phyloP scores from a whole-genome alignment of 176 grass and related monocot species.

The Bromus sterilis region DNA sequence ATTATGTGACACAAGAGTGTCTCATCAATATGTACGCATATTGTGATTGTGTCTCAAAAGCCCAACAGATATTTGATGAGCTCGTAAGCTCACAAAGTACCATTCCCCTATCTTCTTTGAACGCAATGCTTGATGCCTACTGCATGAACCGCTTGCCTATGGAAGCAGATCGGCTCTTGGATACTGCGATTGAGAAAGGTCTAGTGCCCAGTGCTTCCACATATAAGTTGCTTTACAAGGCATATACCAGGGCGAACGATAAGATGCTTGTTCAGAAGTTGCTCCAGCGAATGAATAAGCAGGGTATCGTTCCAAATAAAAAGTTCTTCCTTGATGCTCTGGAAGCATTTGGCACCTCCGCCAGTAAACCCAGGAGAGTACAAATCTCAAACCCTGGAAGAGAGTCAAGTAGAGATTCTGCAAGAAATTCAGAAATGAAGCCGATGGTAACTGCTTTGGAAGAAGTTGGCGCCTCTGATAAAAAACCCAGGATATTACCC shows the following conservation, averaged over 20 bases:
- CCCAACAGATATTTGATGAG: constrained; percentile 68
- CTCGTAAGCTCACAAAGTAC: constrained; percentile 49
- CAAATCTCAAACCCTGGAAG: constrained; percentile 5
- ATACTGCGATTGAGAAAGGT: constrained; percentile 46
- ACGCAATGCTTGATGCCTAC: constrained; percentile 88
- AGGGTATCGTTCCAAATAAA: constrained; percentile 87
- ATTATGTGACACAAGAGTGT: constrained; percentile 79
- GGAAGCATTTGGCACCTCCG: constrained; percentile 60
- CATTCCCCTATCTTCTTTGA: constrained; percentile 52
- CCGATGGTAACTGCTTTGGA: constrained; percentile 4
- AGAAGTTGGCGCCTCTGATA: constrained; percentile 36
- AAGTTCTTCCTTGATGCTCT: constrained; percentile 86
- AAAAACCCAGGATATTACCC: constrained; percentile 22
- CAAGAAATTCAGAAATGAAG: constrained; percentile 16
- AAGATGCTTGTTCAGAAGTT: constrained; percentile 74
- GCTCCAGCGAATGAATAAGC: constrained; percentile 61
- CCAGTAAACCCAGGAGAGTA: constrained; percentile 32
- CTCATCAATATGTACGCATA: constrained; percentile 69
- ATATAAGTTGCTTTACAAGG: constrained; percentile 93
- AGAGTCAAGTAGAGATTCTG: constrained; percentile 22
- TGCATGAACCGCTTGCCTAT: constrained; percentile 68
- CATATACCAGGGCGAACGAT: constrained; percentile 53
- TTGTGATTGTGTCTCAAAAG: constrained; percentile 61
- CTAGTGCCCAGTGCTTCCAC: constrained; percentile 57
- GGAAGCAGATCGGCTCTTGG: constrained; percentile 72